phyloP scores from a whole-genome alignment of 345 rosid species.

The Limnanthes douglasii region DNA sequence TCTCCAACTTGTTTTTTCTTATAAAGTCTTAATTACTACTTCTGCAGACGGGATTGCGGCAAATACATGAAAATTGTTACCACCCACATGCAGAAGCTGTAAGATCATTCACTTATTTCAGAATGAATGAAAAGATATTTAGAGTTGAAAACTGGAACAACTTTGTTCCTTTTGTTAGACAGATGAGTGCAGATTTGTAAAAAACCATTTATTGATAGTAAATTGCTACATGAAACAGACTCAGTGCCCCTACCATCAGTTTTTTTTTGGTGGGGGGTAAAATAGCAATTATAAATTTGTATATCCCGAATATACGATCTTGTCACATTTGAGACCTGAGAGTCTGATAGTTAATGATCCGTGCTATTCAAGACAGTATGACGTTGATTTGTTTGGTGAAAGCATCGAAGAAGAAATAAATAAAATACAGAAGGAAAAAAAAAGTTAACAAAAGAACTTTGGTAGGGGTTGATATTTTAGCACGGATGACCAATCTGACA shows the following conservation, averaged over 20 bases:
- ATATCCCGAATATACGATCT: constrained; percentile 1
- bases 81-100: constrained; percentile 38
- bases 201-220: constrained; percentile 10
- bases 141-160: constrained; percentile 53
- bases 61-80: constrained; percentile 36
- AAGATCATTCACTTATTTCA: constrained; percentile 56
- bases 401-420: no score
- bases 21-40: constrained; percentile 1
- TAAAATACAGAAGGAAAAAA: no score
- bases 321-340: background rate
- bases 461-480: constrained; percentile 11
- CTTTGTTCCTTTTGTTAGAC: constrained; percentile 50
- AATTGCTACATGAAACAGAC: constrained; percentile 11
- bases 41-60: constrained; percentile 39
- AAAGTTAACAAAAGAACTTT: no score
- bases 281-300: constrained; percentile 10
- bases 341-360: no score
- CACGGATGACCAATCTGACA: constrained; percentile 35
- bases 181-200: constrained; percentile 41
- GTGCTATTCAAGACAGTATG: no score
- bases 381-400: no score
- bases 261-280: constrained; percentile 16
- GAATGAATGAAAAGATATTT: constrained; percentile 44
- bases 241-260: constrained; percentile 24
- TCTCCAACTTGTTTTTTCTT: background rate